A percentile compares a stretch with the other conserved stretches of the same genome.
Evolutionary conservation across 805 yeast genomes (phyloP).

Genomic region (Candida chauliodis): DNA sequence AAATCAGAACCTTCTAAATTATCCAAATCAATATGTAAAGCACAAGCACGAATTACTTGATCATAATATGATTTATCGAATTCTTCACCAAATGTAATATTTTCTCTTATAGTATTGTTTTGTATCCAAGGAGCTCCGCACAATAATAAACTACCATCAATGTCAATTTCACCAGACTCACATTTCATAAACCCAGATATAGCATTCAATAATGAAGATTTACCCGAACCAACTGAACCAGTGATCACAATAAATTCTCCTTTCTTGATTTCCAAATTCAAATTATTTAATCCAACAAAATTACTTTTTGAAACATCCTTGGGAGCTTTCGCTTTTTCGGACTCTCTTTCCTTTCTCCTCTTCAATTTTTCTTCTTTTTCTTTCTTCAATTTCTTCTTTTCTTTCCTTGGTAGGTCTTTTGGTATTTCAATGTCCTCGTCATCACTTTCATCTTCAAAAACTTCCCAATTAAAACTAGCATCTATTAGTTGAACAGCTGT

Average conservation of each 20-base stretch:
- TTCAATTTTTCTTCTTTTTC: constrained; percentile 8
- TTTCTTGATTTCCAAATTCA: constrained; percentile 51
- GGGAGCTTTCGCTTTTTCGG: constrained; percentile 8
- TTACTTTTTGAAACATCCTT: constrained; percentile 1
- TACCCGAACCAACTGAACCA: constrained; percentile 82
- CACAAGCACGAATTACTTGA: constrained; percentile 59
- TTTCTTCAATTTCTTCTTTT: constrained; percentile 16
- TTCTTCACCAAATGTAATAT: constrained; percentile 64
- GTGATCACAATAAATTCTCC: constrained; percentile 76
- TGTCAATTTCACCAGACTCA: constrained; percentile 46
- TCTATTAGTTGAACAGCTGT: constrained; percentile 43
- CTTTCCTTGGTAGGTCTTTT: constrained; percentile 16
- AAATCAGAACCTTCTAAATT: constrained; percentile 70
- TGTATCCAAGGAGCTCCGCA: constrained; percentile 82
- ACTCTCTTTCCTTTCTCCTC: constrained; percentile 5
- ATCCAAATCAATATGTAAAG: constrained; percentile 60
- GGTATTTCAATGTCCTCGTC: constrained; percentile 14
- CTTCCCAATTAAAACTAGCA: constrained; percentile 69
- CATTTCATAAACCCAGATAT: constrained; percentile 69
- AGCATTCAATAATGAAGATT: constrained; percentile 68
- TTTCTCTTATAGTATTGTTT: constrained; percentile 73
- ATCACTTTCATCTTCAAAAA: constrained; percentile 16
- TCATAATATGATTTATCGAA: constrained; percentile 51
- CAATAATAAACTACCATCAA: constrained; percentile 51
- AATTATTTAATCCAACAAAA: constrained; percentile 45